Percentiles rank a stretch among this genome's conserved stretches.
These are phyloP conservation scores for Apiospora saccharicola DNA, from an alignment of 2,329 filamentous ascomycete genomes.

Conservation along the genomic window DNA sequence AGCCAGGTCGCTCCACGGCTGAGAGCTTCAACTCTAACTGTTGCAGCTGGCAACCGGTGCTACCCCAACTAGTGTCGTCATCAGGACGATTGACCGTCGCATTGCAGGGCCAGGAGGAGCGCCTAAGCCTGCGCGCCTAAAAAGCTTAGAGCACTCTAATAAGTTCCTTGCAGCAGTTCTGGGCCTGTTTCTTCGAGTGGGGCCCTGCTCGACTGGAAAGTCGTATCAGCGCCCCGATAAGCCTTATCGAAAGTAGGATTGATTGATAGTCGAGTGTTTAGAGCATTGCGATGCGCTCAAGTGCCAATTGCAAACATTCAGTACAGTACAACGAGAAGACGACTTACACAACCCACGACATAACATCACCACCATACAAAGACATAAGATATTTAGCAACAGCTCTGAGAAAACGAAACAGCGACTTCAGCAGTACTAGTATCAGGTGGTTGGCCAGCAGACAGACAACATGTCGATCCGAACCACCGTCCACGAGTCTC, in stretches of 20 bases:
- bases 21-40: not conserved
- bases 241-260: not conserved
- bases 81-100: conserved; percentile 12
- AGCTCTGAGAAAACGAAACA: not conserved
- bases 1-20: conserved; percentile 11
- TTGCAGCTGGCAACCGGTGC: not conserved
- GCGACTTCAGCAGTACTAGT: not conserved
- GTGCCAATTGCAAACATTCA: not conserved
- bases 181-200: not conserved
- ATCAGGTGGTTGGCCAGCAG: not conserved
- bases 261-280: not conserved
- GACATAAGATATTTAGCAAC: not conserved
- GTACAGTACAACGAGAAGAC: not conserved
- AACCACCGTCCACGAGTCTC: conserved; percentile 76
- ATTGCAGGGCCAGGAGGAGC: conserved; percentile 1
- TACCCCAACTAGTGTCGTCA: conserved; percentile 17
- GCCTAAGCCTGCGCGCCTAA: conserved; percentile 8
- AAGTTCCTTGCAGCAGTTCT: not conserved
- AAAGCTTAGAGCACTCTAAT: conserved; percentile 6
- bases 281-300: conserved; percentile 7
- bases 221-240: not conserved
- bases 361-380: not conserved
- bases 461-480: conserved; percentile 67
- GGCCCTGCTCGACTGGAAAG: not conserved
- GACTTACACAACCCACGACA: not conserved